phyloP scores from a whole-genome alignment of 768 basidiomycete genomes.

The Calvatia gigantea region DNA sequence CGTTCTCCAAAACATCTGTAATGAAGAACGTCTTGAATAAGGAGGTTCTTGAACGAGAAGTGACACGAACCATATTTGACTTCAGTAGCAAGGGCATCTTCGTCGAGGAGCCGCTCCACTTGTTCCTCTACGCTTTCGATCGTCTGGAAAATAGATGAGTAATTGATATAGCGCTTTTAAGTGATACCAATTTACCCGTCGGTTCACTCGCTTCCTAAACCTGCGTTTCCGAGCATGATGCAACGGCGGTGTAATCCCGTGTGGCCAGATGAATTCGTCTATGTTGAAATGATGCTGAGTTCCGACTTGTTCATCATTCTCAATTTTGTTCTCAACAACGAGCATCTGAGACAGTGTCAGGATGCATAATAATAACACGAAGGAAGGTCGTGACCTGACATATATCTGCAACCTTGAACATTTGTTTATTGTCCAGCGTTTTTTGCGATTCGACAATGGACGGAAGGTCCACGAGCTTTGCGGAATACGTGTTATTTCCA shows the following conservation, averaged over 20 bases:
- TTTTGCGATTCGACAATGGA: constrained; percentile 94
- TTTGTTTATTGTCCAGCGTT: constrained; percentile 92
- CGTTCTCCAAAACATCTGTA: constrained; percentile 81
- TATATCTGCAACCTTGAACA: constrained; percentile 99
- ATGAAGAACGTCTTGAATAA: neutral
- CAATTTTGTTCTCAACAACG: constrained; percentile 74
- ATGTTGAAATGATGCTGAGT: constrained; percentile 75
- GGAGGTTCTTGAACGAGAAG: neutral
- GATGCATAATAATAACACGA: constrained; percentile 5
- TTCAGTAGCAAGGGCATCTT: constrained; percentile 70
- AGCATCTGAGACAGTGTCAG: constrained; percentile 67
- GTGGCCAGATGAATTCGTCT: constrained; percentile 96
- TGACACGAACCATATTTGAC: constrained; percentile 66
- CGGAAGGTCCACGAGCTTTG: constrained; percentile 95
- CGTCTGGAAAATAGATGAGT: constrained; percentile 44
- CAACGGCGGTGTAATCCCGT: constrained; percentile 92
- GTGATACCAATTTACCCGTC: constrained; percentile 49
- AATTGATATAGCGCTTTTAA: neutral
- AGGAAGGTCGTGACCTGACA: constrained; percentile 65
- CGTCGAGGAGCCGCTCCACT: constrained; percentile 81
- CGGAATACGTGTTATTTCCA: constrained; percentile 73
- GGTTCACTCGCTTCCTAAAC: constrained; percentile 87
- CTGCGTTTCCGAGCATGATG: constrained; percentile 87
- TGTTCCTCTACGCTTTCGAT: constrained; percentile 95
- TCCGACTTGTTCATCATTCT: constrained; percentile 62